Conservation (phyloP, 345 rosid species). For the Aethionema arabicum region DNA sequence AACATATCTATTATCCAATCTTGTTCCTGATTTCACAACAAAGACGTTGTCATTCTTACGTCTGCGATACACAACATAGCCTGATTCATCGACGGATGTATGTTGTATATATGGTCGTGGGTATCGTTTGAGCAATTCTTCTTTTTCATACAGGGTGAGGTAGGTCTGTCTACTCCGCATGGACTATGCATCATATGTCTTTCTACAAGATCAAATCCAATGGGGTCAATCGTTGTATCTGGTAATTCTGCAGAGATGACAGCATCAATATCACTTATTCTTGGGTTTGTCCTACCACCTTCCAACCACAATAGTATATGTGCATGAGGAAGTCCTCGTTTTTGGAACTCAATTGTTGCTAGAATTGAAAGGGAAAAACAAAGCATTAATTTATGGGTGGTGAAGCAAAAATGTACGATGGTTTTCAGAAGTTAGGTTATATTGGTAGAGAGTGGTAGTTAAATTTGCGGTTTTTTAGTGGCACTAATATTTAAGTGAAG, state of each 20-base stretch:
- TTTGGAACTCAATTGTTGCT: background rate
- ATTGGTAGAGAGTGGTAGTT: too few relatives aligned
- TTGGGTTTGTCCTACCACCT: too few relatives aligned
- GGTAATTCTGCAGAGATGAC: background rate
- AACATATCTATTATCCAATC: background rate
- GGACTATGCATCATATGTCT: slow-evolving; percentile 8
- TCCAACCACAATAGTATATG: background rate
- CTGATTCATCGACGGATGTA: too few relatives aligned
- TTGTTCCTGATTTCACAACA: background rate
- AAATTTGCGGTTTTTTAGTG: too few relatives aligned
- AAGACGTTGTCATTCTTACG: too few relatives aligned
- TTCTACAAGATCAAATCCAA: background rate
- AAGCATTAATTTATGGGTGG: too few relatives aligned
- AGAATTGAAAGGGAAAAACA: background rate
- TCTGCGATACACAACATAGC: too few relatives aligned
- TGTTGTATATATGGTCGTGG: too few relatives aligned
- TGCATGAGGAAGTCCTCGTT: background rate
- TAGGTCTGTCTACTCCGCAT: background rate
- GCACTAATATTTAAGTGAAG: too few relatives aligned
- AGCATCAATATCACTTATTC: background rate
- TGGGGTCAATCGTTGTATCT: background rate
- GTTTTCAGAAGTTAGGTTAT: too few relatives aligned
- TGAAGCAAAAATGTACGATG: too few relatives aligned
- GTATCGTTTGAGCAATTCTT: background rate
- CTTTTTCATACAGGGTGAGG: background rate